These are phyloP conservation scores for Cornus florida DNA, from an alignment of 148 eudicot genomes.

Conservation along the genomic window DNA sequence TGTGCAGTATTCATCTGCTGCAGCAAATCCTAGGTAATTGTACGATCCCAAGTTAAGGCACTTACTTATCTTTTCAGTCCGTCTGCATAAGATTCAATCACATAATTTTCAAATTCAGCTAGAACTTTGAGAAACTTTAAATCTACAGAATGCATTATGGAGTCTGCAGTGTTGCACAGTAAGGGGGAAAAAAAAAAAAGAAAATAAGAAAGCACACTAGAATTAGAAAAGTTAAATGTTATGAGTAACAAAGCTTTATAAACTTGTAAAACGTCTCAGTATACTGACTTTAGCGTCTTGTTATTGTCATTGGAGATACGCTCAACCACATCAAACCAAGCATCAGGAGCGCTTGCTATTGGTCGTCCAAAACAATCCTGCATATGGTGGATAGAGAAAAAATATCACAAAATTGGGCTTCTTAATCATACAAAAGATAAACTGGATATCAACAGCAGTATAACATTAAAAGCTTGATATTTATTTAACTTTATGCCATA, in stretches of 20 bases:
- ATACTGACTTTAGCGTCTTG: slow-evolving; percentile 84
- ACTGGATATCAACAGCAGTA: neutral
- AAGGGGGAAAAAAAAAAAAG: neutral
- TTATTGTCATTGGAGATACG: slow-evolving; percentile 87
- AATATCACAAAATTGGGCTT: neutral
- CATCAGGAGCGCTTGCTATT: slow-evolving; percentile 94
- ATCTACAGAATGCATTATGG: neutral
- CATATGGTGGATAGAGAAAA: slow-evolving; percentile 1
- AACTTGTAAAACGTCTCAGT: neutral
- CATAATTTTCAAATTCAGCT: neutral
- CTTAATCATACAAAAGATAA: neutral
- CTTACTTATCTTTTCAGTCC: slow-evolving; percentile 59
- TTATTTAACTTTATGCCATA: neutral
- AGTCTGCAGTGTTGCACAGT: neutral
- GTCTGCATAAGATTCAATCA: slow-evolving; percentile 46
- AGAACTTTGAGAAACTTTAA: neutral
- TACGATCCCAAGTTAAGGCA: slow-evolving; percentile 98
- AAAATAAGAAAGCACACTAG: neutral
- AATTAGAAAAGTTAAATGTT: neutral
- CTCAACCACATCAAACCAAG: slow-evolving; percentile 97
- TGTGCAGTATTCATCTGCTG: slow-evolving; percentile 94
- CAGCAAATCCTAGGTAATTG: slow-evolving; percentile 98
- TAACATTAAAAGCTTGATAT: too few species aligned
- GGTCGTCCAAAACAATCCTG: slow-evolving; percentile 99
- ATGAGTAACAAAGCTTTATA: neutral